These are phyloP conservation scores for Ensete ventricosum DNA, from an alignment of 176 grass and related monocot species.

Conservation along the genomic window DNA sequence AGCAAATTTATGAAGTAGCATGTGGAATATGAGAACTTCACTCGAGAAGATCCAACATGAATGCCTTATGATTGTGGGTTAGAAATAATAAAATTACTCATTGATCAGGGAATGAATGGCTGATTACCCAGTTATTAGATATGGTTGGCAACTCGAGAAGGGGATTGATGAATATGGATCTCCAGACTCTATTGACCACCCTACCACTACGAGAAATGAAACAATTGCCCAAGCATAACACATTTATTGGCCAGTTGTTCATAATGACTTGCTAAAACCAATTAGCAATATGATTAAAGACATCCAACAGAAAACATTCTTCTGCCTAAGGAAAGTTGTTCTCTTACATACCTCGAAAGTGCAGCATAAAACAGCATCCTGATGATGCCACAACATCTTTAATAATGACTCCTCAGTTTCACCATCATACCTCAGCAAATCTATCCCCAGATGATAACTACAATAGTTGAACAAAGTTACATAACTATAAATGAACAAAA, in stretches of 20 bases:
- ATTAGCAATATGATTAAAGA: neutral
- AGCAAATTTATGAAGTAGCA: too few relatives aligned
- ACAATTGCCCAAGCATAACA: neutral
- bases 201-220: neutral
- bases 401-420: slow-evolving; percentile 61
- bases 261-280: neutral
- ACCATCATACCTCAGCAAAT: slow-evolving; percentile 56
- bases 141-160: too few relatives aligned
- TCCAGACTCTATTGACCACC: neutral
- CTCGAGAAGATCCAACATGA: too few relatives aligned
- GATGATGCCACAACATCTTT: slow-evolving; percentile 89
- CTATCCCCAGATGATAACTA: slow-evolving; percentile 74
- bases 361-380: slow-evolving; percentile 86
- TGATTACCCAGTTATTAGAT: too few relatives aligned
- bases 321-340: neutral
- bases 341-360: slow-evolving; percentile 63
- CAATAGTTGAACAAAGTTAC: slow-evolving; percentile 13
- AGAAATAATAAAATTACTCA: too few relatives aligned
- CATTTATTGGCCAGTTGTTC: neutral
- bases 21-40: too few relatives aligned
- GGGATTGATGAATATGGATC: too few relatives aligned
- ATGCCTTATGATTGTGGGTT: too few relatives aligned
- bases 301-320: neutral
- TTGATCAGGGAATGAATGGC: too few relatives aligned
- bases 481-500: neutral